phyloP scores from a whole-genome alignment of 306 rosid species.

The Canavalia gladiata region DNA sequence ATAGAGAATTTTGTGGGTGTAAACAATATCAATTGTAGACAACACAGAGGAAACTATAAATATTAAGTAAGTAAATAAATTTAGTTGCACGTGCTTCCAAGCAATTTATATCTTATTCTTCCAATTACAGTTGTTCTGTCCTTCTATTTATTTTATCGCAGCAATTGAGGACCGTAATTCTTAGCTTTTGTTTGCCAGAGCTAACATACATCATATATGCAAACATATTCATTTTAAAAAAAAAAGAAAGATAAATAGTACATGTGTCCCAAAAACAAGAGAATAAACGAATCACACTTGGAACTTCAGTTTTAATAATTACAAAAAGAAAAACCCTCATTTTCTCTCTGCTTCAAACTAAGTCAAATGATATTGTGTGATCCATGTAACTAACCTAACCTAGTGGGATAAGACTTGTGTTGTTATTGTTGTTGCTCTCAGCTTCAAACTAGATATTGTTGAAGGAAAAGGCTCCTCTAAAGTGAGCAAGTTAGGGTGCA shows the following conservation, averaged over 20 bases:
- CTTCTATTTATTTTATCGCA: not conserved
- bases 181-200: not conserved
- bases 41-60: constrained; percentile 1
- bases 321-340: not conserved
- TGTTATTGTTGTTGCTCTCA: not conserved
- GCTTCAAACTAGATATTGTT: constrained; percentile 1
- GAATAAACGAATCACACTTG: not conserved
- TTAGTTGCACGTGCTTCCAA: not conserved
- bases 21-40: not conserved
- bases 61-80: constrained; percentile 1
- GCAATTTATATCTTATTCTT: not conserved
- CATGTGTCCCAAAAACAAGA: not conserved
- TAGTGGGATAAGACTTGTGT: no score
- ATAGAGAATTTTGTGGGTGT: not conserved
- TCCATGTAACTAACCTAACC: no score
- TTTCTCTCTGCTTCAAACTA: no score
- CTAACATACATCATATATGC: not conserved
- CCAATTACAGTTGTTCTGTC: not conserved
- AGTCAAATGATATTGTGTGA: no score
- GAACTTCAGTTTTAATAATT: not conserved
- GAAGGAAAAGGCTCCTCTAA: not conserved
- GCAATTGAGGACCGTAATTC: not conserved
- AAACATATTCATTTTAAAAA: not conserved
- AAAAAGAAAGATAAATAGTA: not conserved
- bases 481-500: not conserved